Conservation (phyloP, 1,284 basidiomycete species). For the Apiotrichum mycotoxinovorans region DNA sequence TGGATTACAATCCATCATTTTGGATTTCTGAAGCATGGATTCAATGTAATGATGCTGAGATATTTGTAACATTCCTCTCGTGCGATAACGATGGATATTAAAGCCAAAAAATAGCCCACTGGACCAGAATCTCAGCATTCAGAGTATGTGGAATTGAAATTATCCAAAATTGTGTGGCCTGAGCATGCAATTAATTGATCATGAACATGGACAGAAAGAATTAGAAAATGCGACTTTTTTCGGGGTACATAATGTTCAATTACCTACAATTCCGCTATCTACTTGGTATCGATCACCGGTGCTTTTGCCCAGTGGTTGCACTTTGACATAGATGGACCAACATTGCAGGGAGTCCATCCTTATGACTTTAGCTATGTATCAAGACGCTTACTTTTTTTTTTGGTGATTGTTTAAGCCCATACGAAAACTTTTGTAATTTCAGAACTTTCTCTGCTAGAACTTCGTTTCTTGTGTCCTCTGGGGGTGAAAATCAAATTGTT, state of each 20-base stretch:
- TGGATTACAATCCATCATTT: too few species aligned
- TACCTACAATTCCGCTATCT: too few species aligned
- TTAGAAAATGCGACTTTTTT: background rate
- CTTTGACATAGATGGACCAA: background rate
- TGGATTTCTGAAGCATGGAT: background rate
- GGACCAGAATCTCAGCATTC: slow-evolving; percentile 23
- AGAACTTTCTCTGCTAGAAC: slow-evolving; percentile 14
- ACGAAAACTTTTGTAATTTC: slow-evolving; percentile 24
- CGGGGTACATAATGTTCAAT: background rate
- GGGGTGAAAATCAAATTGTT: slow-evolving; percentile 18
- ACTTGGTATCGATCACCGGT: too few species aligned
- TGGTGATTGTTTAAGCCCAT: slow-evolving; percentile 33
- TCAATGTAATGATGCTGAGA: slow-evolving; percentile 25
- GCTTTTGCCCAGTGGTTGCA: too few species aligned
- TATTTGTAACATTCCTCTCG: slow-evolving; percentile 15
- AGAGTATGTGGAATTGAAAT: slow-evolving; percentile 21
- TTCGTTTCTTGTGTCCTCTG: slow-evolving; percentile 23
- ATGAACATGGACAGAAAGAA: slow-evolving; percentile 27
- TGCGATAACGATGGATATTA: slow-evolving; percentile 17
- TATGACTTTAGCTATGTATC: background rate
- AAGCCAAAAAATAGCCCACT: slow-evolving; percentile 26
- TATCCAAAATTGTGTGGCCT: slow-evolving; percentile 7
- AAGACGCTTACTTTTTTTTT: slow-evolving; percentile 11
- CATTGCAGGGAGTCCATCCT: background rate
- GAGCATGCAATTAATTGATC: slow-evolving; percentile 31